Evolutionary conservation across 192 early-diverging fungal species (phyloP).

Genomic region (Dissophora ornata): DNA sequence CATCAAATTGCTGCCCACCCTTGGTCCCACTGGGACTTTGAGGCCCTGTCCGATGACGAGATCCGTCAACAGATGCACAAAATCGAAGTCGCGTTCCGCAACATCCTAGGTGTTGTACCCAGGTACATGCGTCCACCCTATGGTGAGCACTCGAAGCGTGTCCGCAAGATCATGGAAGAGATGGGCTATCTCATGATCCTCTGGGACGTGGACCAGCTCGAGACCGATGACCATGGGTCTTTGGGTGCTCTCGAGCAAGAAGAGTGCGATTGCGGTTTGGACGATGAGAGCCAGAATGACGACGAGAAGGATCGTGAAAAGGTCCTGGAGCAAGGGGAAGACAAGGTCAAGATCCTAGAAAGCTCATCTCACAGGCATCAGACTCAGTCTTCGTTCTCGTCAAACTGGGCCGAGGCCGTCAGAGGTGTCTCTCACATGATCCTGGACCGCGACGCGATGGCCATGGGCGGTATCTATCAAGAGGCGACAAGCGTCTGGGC

Average conservation of each 20-base stretch:
- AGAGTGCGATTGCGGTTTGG: neutral
- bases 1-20: slow-evolving; percentile 72
- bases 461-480: slow-evolving; percentile 46
- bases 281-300: neutral
- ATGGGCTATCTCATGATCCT: slow-evolving; percentile 47
- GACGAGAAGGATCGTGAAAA: neutral
- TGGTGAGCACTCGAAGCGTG: slow-evolving; percentile 31
- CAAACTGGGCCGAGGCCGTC: slow-evolving; percentile 50
- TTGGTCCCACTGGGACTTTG: slow-evolving; percentile 65
- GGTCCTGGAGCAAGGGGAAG: no score
- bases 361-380: slow-evolving; percentile 2
- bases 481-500: slow-evolving; percentile 46
- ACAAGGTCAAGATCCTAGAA: neutral
- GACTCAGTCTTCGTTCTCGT: slow-evolving; percentile 14
- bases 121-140: slow-evolving; percentile 71
- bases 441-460: slow-evolving; percentile 37
- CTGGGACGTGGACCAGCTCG: slow-evolving; percentile 51
- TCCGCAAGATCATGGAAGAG: slow-evolving; percentile 31
- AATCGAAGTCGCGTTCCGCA: slow-evolving; percentile 61
- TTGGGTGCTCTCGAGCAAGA: neutral
- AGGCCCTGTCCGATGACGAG: slow-evolving; percentile 54
- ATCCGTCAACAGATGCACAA: slow-evolving; percentile 60
- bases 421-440: slow-evolving; percentile 28
- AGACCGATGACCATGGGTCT: neutral
- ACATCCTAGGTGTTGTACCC: slow-evolving; percentile 65